Percentiles rank a stretch among this genome's conserved stretches.
Evolutionary conservation across 2,329 filamentous ascomycete genomes (phyloP).

Genomic region (Aureobasidium sp.): DNA sequence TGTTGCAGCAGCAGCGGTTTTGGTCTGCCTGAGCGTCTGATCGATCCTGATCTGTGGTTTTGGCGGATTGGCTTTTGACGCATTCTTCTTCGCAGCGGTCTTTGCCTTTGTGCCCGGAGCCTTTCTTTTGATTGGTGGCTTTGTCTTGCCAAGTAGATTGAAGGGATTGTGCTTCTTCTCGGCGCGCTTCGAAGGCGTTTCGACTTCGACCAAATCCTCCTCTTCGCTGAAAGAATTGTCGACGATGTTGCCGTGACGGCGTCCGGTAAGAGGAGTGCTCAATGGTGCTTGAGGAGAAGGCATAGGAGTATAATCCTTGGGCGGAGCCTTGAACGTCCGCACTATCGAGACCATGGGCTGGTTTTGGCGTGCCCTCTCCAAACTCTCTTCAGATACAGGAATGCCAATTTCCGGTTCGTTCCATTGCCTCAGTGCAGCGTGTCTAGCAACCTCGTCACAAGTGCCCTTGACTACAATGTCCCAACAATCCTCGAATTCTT

Average conservation of each 20-base stretch:
- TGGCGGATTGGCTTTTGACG: conserved; percentile 12
- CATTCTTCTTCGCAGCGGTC: conserved; percentile 13
- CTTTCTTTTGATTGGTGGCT: conserved; percentile 5
- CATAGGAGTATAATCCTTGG: conserved; percentile 21
- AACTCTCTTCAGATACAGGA: conserved; percentile 39
- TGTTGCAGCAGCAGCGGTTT: not conserved
- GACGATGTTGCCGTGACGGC: conserved; percentile 19
- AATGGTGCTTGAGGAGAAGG: conserved; percentile 21
- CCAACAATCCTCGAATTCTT: conserved; percentile 87
- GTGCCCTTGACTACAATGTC: conserved; percentile 81
- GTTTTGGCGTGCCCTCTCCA: conserved; percentile 30
- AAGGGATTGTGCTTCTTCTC: conserved; percentile 12
- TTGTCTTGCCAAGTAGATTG: conserved; percentile 15
- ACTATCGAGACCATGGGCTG: conserved; percentile 27
- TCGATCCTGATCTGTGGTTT: conserved; percentile 10
- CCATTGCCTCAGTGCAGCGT: conserved; percentile 56
- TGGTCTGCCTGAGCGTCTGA: conserved; percentile 7
- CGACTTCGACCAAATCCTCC: conserved; percentile 22
- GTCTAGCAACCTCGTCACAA: conserved; percentile 76
- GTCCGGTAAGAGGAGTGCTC: conserved; percentile 17
- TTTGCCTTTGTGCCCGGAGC: conserved; percentile 16
- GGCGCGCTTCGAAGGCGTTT: conserved; percentile 25
- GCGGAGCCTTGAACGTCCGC: conserved; percentile 12
- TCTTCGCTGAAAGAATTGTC: conserved; percentile 16
- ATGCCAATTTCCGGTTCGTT: conserved; percentile 41